These are phyloP conservation scores for Nakaseomyces uthaithaninus DNA, from an alignment of 1,139 yeast genomes.

Conservation along the genomic window DNA sequence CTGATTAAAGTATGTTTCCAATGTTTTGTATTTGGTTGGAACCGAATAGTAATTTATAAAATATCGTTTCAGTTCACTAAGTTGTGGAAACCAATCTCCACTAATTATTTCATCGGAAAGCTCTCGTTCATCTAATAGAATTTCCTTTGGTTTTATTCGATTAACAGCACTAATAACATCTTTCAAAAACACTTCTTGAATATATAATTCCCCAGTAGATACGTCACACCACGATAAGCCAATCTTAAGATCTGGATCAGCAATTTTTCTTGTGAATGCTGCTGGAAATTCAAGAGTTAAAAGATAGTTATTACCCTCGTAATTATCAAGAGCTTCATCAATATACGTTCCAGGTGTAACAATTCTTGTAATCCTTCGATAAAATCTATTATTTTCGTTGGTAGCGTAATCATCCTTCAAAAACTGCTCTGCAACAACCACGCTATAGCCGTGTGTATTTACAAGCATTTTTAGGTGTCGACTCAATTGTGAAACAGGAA, in stretches of 20 bases:
- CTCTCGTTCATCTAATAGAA: slow-evolving; percentile 32
- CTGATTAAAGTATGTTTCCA: slow-evolving; percentile 30
- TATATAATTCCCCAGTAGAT: slow-evolving; percentile 69
- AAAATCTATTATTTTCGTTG: slow-evolving; percentile 38
- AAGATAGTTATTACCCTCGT: slow-evolving; percentile 61
- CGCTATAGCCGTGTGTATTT: slow-evolving; percentile 57
- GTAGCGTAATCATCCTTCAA: slow-evolving; percentile 19
- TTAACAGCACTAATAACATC: slow-evolving; percentile 33
- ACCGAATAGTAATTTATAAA: slow-evolving; percentile 48
- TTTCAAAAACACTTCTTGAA: slow-evolving; percentile 36
- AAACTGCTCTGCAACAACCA: slow-evolving; percentile 74
- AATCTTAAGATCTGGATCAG: slow-evolving; percentile 43
- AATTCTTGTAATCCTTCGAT: slow-evolving; percentile 67
- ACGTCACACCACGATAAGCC: slow-evolving; percentile 89
- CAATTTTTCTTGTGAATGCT: slow-evolving; percentile 36
- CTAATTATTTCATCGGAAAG: slow-evolving; percentile 32
- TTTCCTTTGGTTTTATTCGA: slow-evolving; percentile 34
- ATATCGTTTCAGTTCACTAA: slow-evolving; percentile 54
- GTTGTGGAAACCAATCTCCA: slow-evolving; percentile 50
- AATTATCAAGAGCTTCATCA: slow-evolving; percentile 76
- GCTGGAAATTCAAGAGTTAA: slow-evolving; percentile 57
- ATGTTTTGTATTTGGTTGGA: slow-evolving; percentile 32
- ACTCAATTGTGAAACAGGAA: slow-evolving; percentile 65
- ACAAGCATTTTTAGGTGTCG: slow-evolving; percentile 69
- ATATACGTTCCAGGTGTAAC: slow-evolving; percentile 90